Evolutionary conservation across 148 eudicot species (phyloP).

Genomic region (Fagopyrum tataricum): DNA sequence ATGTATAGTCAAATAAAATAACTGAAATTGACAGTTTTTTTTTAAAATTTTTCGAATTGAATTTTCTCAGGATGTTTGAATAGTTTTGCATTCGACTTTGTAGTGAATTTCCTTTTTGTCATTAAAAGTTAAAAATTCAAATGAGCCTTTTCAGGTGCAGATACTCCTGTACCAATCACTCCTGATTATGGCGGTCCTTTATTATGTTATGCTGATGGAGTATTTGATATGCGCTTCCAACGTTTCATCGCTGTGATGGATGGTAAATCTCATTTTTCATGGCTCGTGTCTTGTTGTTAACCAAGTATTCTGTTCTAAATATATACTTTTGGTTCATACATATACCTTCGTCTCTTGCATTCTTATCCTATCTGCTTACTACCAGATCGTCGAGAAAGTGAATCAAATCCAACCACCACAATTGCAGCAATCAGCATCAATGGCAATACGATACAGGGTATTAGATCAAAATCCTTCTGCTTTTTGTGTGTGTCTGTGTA

Average conservation of each 20-base stretch:
- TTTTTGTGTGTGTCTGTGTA: neutral
- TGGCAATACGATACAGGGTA: conserved; percentile 39
- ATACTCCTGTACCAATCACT: conserved; percentile 51
- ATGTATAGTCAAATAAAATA: no score
- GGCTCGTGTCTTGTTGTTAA: neutral
- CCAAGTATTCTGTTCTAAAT: neutral
- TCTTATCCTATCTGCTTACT: conserved; percentile 5
- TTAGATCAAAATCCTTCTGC: neutral
- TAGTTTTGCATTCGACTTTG: neutral
- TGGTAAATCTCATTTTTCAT: conserved; percentile 32
- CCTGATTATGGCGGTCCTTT: conserved; percentile 68
- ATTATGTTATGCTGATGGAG: conserved; percentile 75
- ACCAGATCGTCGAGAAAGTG: conserved; percentile 65
- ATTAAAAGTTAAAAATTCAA: neutral
- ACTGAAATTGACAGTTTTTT: no score
- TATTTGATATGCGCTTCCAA: conserved; percentile 46
- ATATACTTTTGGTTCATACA: neutral
- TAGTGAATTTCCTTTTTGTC: neutral
- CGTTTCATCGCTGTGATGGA: conserved; percentile 63
- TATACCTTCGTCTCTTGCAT: neutral
- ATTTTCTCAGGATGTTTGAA: neutral
- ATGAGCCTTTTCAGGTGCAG: conserved; percentile 23
- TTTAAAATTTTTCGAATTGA: no score
- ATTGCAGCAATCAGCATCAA: conserved; percentile 49
- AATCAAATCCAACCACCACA: conserved; percentile 50